Conservation (phyloP, 192 early-diverging fungal species). For the Rhizophagus clarus region DNA sequence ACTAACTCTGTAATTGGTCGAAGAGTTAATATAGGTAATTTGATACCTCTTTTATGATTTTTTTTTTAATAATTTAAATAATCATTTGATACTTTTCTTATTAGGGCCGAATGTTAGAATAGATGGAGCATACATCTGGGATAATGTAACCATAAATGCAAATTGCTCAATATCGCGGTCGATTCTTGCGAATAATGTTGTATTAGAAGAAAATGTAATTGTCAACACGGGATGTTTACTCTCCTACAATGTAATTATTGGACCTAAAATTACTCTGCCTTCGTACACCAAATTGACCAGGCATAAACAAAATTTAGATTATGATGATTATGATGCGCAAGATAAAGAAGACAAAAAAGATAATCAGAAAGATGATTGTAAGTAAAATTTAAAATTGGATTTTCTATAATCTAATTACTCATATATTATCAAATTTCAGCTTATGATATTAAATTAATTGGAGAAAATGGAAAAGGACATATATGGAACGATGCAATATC, state of each 20-base stretch:
- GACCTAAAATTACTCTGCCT: slow-evolving; percentile 71
- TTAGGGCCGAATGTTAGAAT: slow-evolving; percentile 73
- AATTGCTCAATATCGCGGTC: slow-evolving; percentile 66
- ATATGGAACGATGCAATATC: slow-evolving; percentile 48
- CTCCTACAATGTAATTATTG: slow-evolving; percentile 63
- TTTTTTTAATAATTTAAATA: background rate
- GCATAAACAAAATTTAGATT: slow-evolving; percentile 38
- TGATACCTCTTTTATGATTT: background rate
- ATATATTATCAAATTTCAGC: slow-evolving; percentile 1
- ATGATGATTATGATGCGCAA: slow-evolving; percentile 44
- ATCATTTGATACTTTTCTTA: slow-evolving; percentile 10
- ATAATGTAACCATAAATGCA: slow-evolving; percentile 68
- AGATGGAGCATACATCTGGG: slow-evolving; percentile 86
- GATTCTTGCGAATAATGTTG: slow-evolving; percentile 77
- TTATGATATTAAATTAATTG: slow-evolving; percentile 50
- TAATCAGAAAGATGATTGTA: slow-evolving; percentile 20
- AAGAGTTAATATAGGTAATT: slow-evolving; percentile 69
- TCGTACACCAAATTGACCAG: slow-evolving; percentile 65
- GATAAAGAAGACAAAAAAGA: slow-evolving; percentile 35
- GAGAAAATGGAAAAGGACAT: slow-evolving; percentile 62
- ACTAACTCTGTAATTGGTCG: slow-evolving; percentile 83
- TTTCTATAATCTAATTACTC: no score
- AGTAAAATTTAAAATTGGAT: no score
- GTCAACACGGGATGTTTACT: slow-evolving; percentile 79
- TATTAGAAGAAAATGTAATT: slow-evolving; percentile 63